phyloP scores from a whole-genome alignment of 805 yeast species.

The Phaffomyces opuntiae region DNA sequence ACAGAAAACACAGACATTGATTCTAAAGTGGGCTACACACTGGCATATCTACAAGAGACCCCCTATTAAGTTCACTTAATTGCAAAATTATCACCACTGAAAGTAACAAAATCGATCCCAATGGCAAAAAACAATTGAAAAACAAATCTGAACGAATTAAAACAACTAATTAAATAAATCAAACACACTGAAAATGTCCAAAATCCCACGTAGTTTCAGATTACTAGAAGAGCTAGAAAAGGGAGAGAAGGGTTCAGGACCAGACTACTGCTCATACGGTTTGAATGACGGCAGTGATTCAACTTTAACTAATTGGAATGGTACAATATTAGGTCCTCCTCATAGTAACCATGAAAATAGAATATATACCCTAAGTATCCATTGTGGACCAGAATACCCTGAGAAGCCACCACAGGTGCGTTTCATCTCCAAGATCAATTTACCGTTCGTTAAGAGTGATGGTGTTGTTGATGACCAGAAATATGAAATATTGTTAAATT shows the following conservation, averaged over 20 bases:
- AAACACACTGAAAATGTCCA: conserved; percentile 31
- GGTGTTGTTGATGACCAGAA: conserved; percentile 48
- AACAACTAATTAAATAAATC: neutral
- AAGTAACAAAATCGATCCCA: no score
- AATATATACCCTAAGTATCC: conserved; percentile 75
- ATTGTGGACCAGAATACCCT: conserved; percentile 83
- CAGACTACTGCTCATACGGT: conserved; percentile 96
- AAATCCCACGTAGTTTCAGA: conserved; percentile 85
- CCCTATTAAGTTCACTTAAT: no score
- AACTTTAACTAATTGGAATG: conserved; percentile 94
- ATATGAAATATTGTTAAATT: conserved; percentile 62
- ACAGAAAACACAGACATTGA: no score
- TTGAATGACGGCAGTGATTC: conserved; percentile 85
- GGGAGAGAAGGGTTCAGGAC: conserved; percentile 96
- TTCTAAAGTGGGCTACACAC: no score
- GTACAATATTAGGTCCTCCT: conserved; percentile 97
- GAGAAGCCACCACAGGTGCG: conserved; percentile 79
- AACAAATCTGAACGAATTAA: neutral
- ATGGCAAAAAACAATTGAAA: neutral
- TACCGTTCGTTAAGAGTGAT: conserved; percentile 79
- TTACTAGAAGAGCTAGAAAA: conserved; percentile 93
- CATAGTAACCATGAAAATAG: conserved; percentile 86
- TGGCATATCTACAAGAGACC: no score
- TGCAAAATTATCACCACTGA: no score
- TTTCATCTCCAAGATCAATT: conserved; percentile 77